phyloP scores from a whole-genome alignment of 208 protist genomes.

The Borovskyia barvae region DNA sequence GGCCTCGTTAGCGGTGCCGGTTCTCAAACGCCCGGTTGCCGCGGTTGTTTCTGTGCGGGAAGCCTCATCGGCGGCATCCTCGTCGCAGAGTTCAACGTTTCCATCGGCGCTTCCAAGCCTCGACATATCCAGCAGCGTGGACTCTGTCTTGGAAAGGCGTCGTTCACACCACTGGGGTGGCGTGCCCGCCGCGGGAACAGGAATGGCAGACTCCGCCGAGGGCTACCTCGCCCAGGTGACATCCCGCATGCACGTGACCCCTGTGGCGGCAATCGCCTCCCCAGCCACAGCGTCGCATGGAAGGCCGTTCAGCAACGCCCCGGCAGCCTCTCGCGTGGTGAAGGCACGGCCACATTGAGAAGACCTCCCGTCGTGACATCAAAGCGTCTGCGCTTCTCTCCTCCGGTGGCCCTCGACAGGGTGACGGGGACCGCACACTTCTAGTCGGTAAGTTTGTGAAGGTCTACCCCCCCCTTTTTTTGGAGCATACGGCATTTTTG shows the following conservation, averaged over 20 bases:
- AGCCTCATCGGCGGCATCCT: neutral
- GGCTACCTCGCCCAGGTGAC: slow-evolving; percentile 14
- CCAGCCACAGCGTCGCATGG: too few species aligned
- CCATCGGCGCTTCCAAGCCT: neutral
- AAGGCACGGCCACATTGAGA: too few species aligned
- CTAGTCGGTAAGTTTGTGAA: too few species aligned
- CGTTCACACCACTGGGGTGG: neutral
- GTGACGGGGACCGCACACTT: too few species aligned
- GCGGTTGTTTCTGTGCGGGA: neutral
- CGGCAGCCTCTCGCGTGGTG: too few species aligned
- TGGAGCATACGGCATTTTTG: too few species aligned
- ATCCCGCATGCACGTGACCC: slow-evolving; percentile 7
- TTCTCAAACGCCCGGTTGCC: neutral
- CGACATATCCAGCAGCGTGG: neutral
- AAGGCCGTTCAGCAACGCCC: too few species aligned
- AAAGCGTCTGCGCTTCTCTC: too few species aligned
- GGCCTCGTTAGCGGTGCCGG: neutral
- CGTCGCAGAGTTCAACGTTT: neutral
- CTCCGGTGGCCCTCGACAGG: too few species aligned
- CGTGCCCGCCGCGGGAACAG: neutral
- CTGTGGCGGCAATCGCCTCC: slow-evolving; percentile 7
- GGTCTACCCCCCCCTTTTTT: too few species aligned
- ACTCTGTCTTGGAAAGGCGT: neutral
- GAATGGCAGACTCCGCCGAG: neutral
- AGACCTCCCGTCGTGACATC: too few species aligned